Conservation (phyloP, 768 basidiomycete species). For the Pilatotrama ljubarskyi region DNA sequence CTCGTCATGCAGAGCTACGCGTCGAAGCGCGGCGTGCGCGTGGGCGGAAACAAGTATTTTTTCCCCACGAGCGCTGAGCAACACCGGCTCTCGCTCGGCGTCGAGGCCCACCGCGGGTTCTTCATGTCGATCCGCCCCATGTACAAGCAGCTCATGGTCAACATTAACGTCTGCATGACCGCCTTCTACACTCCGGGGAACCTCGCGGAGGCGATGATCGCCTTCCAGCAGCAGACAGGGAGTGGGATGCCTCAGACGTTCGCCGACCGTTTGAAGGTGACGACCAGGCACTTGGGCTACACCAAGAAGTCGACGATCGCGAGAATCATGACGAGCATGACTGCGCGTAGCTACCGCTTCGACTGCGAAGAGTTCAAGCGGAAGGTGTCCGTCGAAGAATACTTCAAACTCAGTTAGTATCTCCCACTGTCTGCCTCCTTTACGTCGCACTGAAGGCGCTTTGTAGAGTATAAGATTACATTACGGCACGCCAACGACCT, state of each 20-base stretch:
- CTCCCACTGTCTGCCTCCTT: not conserved
- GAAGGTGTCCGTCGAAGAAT: conserved; percentile 58
- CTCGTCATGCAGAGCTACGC: conserved; percentile 60
- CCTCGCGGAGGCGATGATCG: conserved; percentile 56
- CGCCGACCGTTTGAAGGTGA: conserved; percentile 56
- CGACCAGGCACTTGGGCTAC: conserved; percentile 56
- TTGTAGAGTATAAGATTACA: conserved; percentile 57
- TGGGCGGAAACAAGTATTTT: conserved; percentile 69
- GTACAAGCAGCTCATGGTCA: conserved; percentile 51
- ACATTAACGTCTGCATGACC: conserved; percentile 54
- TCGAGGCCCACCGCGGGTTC: conserved; percentile 50
- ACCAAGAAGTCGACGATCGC: conserved; percentile 46
- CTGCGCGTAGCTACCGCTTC: conserved; percentile 42
- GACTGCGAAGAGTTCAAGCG: conserved; percentile 57
- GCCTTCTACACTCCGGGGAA: conserved; percentile 61
- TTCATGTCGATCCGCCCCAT: conserved; percentile 52
- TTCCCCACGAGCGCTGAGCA: conserved; percentile 38
- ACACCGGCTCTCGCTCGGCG: conserved; percentile 34
- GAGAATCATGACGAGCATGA: conserved; percentile 24
- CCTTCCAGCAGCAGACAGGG: conserved; percentile 43
- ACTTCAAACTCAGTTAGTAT: conserved; percentile 61
- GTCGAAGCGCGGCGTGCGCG: conserved; percentile 55
- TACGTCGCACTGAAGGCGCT: not conserved
- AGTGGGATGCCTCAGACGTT: conserved; percentile 51
- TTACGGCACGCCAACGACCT: conserved; percentile 42